Evolutionary conservation across 305 asterid species (phyloP), one percentile per base, ranked within the genome.

Genomic region (Petunia hybrid): DNA sequence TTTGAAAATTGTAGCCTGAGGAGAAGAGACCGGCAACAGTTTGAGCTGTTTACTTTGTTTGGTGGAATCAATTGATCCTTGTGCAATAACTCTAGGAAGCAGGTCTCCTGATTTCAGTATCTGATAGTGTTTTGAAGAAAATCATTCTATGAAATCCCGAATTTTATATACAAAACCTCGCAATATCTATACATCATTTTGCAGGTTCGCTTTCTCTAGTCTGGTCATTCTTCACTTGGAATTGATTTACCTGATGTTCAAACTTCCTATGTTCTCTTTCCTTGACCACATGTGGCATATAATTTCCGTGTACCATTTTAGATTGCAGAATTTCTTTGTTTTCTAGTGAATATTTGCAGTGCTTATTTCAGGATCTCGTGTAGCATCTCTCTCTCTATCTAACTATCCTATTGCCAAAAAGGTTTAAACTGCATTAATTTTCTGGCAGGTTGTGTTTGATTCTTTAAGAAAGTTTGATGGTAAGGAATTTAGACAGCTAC

Each of bases 391-490:
- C 79, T 74, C 79, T 53, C 14, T 53, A 7, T 53, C 45, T 41
- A 53, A 74, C 36, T 39, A 74, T 39, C 46, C 65, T 38, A 74
- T 53, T 38, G 79, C 79, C 38, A 39, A 14, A 53, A 53, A 53
- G 48, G 35, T 73, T 14, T 42, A 13, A 48, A 41, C 77, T 56
- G 60, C 81, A 61, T 57, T 73, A 67, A 75, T 84, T 74, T 81
- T 86, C 84, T 85, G 89, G 84, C 87, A 96, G 99, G 99, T 92
- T 83, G 99, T 92, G 71, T 96, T 96, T 94, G 98, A 96, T 87
- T 31, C 97, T 81, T 80, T 94, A 79, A 91, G 97, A 89, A 96
- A 96, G 89, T 96, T 92, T 83, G 98, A 94, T 84, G 99, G 99
- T 77, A 96, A 93, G 87, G 98, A 90, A 87, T 90, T 90, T 85